Evolutionary conservation across 1,139 yeast species (phyloP).

Genomic region (Pichia sp.): DNA sequence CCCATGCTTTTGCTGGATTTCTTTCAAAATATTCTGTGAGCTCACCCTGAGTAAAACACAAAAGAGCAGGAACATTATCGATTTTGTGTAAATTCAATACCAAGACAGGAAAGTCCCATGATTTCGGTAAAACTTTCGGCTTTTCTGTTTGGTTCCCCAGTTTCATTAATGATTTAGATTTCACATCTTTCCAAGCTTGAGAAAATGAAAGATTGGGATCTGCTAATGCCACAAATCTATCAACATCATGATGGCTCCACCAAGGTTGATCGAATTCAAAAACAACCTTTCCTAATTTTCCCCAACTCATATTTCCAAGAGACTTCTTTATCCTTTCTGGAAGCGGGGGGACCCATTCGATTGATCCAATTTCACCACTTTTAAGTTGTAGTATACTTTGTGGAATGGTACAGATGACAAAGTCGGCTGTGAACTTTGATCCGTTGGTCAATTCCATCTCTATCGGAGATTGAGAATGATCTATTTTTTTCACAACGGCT

Average conservation of each 20-base stretch:
- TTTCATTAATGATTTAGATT: not conserved
- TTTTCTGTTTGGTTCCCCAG: not conserved
- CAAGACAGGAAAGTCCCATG: slow-evolving; percentile 51
- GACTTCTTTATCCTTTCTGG: slow-evolving; percentile 47
- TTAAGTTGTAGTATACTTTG: slow-evolving; percentile 55
- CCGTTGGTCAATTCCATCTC: slow-evolving; percentile 31
- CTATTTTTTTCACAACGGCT: slow-evolving; percentile 46
- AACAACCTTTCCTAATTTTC: slow-evolving; percentile 72
- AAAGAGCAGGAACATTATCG: slow-evolving; percentile 45
- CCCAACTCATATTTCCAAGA: slow-evolving; percentile 53
- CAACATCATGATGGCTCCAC: slow-evolving; percentile 52
- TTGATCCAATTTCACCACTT: slow-evolving; percentile 36
- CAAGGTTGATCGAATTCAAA: slow-evolving; percentile 65
- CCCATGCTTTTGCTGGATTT: slow-evolving; percentile 40
- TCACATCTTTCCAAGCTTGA: not conserved
- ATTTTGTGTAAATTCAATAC: slow-evolving; percentile 43
- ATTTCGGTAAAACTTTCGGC: slow-evolving; percentile 24
- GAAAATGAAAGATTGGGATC: slow-evolving; percentile 29
- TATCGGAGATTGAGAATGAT: slow-evolving; percentile 21
- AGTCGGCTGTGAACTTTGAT: slow-evolving; percentile 39
- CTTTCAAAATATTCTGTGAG: slow-evolving; percentile 52
- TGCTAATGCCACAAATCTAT: slow-evolving; percentile 49
- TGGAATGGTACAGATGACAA: slow-evolving; percentile 70
- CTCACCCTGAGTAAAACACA: slow-evolving; percentile 66
- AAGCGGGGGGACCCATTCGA: slow-evolving; percentile 58